Conservation (phyloP, 192 early-diverging fungal genomes). For the Coemansia sp. region DNA sequence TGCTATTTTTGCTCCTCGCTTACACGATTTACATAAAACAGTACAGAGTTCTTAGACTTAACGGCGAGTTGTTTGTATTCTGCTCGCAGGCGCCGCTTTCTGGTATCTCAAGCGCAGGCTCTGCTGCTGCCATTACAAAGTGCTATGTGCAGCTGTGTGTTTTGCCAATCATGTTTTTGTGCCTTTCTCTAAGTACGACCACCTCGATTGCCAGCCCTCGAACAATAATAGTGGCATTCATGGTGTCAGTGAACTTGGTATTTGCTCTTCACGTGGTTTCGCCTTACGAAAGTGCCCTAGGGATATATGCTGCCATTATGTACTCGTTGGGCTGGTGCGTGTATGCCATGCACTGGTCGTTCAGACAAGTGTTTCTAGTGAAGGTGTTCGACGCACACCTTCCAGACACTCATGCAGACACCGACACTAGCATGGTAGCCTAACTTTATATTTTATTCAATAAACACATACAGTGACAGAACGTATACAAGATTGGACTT, state of each 20-base stretch:
- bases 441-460: not conserved
- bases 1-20: too few relatives aligned
- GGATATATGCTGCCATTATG: not conserved
- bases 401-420: not conserved
- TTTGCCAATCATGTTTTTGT: not conserved
- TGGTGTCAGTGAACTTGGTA: not conserved
- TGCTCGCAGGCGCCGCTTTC: not conserved
- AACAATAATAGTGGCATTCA: not conserved
- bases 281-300: not conserved
- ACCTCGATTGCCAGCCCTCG: not conserved
- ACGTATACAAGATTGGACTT: not conserved
- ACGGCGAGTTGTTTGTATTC: not conserved
- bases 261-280: not conserved
- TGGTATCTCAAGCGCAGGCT: too few relatives aligned
- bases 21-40: not conserved
- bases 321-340: not conserved
- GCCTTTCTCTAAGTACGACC: not conserved
- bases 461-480: not conserved
- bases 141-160: not conserved
- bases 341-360: not conserved
- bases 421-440: not conserved
- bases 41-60: too few relatives aligned
- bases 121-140: not conserved
- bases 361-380: not conserved
- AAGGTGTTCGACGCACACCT: too few relatives aligned